Evolutionary conservation across 805 yeast species (phyloP).

Genomic region (Blastobotrys chiropterorum): DNA sequence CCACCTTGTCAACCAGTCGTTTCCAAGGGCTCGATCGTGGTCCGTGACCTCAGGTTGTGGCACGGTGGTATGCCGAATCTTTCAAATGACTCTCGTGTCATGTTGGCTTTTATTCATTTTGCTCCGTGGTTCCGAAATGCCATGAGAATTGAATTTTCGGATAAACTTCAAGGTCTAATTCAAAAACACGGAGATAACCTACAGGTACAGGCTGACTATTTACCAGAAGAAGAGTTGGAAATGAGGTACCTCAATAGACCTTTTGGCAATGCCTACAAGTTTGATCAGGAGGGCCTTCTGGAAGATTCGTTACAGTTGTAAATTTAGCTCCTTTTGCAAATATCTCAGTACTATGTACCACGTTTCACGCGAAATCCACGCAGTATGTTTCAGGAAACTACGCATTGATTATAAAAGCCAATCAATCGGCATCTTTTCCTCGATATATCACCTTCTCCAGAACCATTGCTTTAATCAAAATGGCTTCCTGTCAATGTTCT

Average conservation of each 20-base stretch:
- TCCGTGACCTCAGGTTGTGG: slow-evolving; percentile 2
- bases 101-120: slow-evolving; percentile 1
- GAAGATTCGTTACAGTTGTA: neutral
- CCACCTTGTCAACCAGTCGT: slow-evolving; percentile 1
- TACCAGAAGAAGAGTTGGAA: neutral
- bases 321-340: neutral
- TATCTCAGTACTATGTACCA: neutral
- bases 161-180: neutral
- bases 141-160: neutral
- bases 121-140: slow-evolving; percentile 4
- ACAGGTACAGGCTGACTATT: neutral
- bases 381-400: too few relatives aligned
- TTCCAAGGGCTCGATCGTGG: neutral
- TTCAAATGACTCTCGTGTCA: neutral
- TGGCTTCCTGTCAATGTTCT: neutral
- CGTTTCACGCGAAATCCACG: neutral
- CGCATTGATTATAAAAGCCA: neutral
- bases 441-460: too few relatives aligned
- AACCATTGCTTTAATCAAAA: neutral
- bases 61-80: slow-evolving; percentile 1
- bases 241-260: neutral
- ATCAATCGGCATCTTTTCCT: too few relatives aligned
- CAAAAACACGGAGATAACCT: neutral
- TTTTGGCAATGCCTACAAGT: slow-evolving; percentile 2
- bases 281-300: neutral